phyloP scores from a whole-genome alignment of 768 basidiomycete species.

The Naematelia aurantialba region DNA sequence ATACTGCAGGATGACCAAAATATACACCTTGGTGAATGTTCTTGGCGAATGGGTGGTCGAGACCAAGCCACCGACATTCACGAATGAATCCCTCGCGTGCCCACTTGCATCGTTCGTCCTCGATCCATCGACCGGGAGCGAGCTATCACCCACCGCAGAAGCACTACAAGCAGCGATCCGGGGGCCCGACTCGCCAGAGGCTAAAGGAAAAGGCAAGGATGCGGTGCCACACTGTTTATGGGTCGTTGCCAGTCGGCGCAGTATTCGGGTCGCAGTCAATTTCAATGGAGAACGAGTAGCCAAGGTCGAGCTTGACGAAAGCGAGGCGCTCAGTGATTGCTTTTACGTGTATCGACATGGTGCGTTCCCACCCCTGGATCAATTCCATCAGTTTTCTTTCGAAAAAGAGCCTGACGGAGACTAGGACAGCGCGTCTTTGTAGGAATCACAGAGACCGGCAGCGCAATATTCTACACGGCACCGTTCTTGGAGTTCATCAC shows the following conservation, averaged over 20 bases:
- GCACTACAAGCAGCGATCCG: conserved; percentile 53
- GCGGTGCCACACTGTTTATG: conserved; percentile 52
- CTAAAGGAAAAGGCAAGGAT: conserved; percentile 33
- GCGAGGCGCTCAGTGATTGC: conserved; percentile 57
- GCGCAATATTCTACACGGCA: conserved; percentile 42
- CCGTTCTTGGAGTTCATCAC: conserved; percentile 45
- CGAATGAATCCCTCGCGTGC: conserved; percentile 49
- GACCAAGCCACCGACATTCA: conserved; percentile 46
- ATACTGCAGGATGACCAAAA: conserved; percentile 56
- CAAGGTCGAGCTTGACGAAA: conserved; percentile 65
- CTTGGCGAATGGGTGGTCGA: conserved; percentile 53
- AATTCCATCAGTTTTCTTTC: too few species aligned
- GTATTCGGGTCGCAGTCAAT: conserved; percentile 59
- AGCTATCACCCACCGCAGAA: conserved; percentile 36
- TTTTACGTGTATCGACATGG: conserved; percentile 60
- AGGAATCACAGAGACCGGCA: conserved; percentile 40
- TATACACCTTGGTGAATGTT: conserved; percentile 59
- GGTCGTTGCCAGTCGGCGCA: conserved; percentile 61
- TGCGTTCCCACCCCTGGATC: conserved; percentile 43
- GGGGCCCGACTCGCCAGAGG: conserved; percentile 51
- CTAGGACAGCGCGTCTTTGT: conserved; percentile 48
- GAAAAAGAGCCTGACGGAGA: too few species aligned
- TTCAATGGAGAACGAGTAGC: conserved; percentile 65
- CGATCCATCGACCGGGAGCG: conserved; percentile 55
- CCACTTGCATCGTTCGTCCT: conserved; percentile 50